Evolutionary conservation across 768 basidiomycete genomes (phyloP), one percentile per base, ranked within the genome.

Genomic region (Leccinum broughii): DNA sequence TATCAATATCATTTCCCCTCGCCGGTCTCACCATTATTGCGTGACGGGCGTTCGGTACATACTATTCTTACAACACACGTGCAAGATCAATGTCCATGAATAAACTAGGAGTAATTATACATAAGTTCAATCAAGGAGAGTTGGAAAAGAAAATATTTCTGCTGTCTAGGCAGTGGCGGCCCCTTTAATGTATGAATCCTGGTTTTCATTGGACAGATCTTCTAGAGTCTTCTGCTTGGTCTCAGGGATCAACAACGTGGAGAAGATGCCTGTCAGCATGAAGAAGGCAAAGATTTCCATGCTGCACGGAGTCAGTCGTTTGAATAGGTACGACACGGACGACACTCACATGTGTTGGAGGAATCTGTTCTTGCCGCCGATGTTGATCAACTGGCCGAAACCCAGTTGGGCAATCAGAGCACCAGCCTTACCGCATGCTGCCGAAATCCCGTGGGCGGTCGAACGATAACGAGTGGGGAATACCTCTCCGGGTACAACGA

Each of bases 381-480:
- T 88, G 71, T 93, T 81, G 68, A 81, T 77, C 56, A 92, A 76
- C 60, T 80, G 84, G 22, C 80, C 80, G 72, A 93, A 92, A 30
- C 86, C 91, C 56, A 92, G 85, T 69, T 92, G 89, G 0, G 91
- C 84, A 41, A 93, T 72, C 69, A 95, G 85, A 51, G 92, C 93
- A 41, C 93, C 92, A 48, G 90, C 76, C 74, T 95, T 95, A 46
- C 92, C 92, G 54, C 80, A 81, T 15, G 91, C 92, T 2, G 92
- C 92, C 13, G 87, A 87, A 66, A 94, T 89, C 73, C 92, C 92
- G 67, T 93, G 89, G 11, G 83, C 88, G 6, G 91, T 92, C 6
- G 90, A 91, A 62, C 93, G 86, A 73, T 93, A 93, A 51, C 93
- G 89, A 1, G 92, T 95, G 1, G 92, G 92, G 84, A 92, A 94